Evolutionary conservation across 1,139 yeast species (phyloP).

Genomic region (Candida albicans): DNA sequence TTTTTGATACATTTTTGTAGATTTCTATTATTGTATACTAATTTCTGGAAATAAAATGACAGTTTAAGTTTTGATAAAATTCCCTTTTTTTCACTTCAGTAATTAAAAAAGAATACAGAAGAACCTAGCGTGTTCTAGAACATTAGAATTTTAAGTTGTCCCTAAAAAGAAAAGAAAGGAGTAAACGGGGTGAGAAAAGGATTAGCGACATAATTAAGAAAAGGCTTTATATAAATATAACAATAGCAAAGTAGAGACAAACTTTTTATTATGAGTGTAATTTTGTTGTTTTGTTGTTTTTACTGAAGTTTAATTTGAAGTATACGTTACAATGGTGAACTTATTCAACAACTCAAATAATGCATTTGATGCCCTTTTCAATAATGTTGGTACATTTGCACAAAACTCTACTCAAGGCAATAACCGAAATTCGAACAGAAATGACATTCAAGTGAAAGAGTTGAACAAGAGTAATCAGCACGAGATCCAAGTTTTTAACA

Average conservation of each 20-base stretch:
- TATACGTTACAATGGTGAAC: slow-evolving; percentile 1
- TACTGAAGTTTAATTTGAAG: not conserved
- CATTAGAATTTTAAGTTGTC: too few species aligned
- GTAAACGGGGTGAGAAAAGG: too few species aligned
- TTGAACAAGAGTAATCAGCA: slow-evolving; percentile 4
- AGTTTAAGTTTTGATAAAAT: too few species aligned
- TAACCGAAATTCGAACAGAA: not conserved
- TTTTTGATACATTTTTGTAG: not conserved
- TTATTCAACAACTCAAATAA: not conserved
- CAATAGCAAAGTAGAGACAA: not conserved
- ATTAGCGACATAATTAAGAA: too few species aligned
- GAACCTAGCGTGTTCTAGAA: too few species aligned
- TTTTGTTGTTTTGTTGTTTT: not conserved
- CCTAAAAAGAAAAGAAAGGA: too few species aligned
- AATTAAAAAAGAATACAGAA: too few species aligned
- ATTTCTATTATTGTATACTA: too few species aligned
- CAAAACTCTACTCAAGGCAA: not conserved
- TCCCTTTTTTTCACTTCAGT: too few species aligned
- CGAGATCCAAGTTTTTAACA: slow-evolving; percentile 9
- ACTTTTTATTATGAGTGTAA: not conserved
- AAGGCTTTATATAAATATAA: not conserved
- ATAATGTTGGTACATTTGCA: slow-evolving; percentile 1
- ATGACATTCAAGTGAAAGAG: slow-evolving; percentile 5
- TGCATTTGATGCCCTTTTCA: slow-evolving; percentile 6
- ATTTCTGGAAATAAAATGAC: too few species aligned